Percentiles rank a stretch among this genome's conserved stretches.
phyloP scores from a whole-genome alignment of 2,329 filamentous ascomycete species.

The Penicillium sclerotiorum region DNA sequence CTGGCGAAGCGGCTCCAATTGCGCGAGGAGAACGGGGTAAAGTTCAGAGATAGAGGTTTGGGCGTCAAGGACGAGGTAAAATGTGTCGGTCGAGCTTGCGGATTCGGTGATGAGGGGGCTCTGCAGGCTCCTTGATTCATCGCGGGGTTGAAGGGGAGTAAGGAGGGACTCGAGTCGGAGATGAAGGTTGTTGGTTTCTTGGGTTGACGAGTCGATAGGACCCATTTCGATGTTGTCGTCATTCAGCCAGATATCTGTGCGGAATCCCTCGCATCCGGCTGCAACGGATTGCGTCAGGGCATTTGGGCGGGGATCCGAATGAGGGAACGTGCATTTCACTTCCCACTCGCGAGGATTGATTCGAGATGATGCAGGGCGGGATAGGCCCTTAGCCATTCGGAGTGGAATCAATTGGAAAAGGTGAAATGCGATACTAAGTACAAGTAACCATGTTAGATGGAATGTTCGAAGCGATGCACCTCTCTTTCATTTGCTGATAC shows the following conservation, averaged over 20 bases:
- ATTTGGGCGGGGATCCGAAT: constrained; percentile 19
- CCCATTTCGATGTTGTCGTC: constrained; percentile 27
- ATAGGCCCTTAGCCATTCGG: not conserved
- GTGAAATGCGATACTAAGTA: constrained; percentile 20
- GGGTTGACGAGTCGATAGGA: constrained; percentile 8
- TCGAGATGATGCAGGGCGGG: not conserved
- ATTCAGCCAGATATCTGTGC: constrained; percentile 29
- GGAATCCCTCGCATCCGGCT: constrained; percentile 31
- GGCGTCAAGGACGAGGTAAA: constrained; percentile 29
- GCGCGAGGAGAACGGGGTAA: constrained; percentile 22
- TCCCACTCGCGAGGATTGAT: constrained; percentile 9
- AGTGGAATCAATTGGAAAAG: constrained; percentile 8
- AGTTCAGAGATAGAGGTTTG: constrained; percentile 17
- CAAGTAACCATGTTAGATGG: not conserved
- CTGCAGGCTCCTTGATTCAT: constrained; percentile 3
- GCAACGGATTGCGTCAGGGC: constrained; percentile 24
- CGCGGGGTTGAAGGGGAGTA: constrained; percentile 15
- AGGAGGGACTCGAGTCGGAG: constrained; percentile 29
- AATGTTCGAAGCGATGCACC: not conserved
- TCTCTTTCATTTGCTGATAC: not conserved
- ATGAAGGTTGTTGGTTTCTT: constrained; percentile 21
- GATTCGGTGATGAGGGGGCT: not conserved
- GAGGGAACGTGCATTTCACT: constrained; percentile 25
- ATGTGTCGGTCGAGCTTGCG: constrained; percentile 15
- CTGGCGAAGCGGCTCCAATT: constrained; percentile 23